Percentiles rank a stretch among this genome's conserved stretches.
These are phyloP conservation scores for Hortiboletus flavorubellus DNA, from an alignment of 768 basidiomycete species.

Conservation along the genomic window DNA sequence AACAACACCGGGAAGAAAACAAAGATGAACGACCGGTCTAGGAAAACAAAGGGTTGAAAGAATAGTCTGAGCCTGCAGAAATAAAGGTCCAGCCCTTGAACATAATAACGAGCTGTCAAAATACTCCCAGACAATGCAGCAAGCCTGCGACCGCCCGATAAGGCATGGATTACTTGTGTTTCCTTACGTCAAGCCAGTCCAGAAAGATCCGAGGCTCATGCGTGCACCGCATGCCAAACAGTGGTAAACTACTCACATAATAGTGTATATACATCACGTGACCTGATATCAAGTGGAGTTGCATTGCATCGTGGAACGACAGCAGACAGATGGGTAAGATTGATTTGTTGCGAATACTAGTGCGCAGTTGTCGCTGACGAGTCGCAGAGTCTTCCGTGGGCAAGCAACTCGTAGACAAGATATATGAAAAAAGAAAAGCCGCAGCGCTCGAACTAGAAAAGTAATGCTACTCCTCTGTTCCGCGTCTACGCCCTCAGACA, in stretches of 20 bases:
- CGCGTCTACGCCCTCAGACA: slow-evolving; percentile 9
- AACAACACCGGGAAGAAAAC: neutral
- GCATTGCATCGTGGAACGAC: neutral
- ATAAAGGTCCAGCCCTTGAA: no score
- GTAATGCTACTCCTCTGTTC: slow-evolving; percentile 37
- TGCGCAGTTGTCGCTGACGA: neutral
- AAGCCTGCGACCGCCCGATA: no score
- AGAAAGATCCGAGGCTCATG: no score
- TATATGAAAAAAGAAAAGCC: slow-evolving; percentile 95
- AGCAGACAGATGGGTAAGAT: slow-evolving; percentile 19
- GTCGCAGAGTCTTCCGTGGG: slow-evolving; percentile 64
- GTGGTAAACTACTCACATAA: neutral
- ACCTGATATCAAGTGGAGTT: neutral
- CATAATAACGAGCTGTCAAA: neutral
- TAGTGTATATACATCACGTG: neutral
- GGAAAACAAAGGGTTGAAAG: neutral
- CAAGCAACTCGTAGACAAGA: slow-evolving; percentile 85
- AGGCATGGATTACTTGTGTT: no score
- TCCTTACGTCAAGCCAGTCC: no score
- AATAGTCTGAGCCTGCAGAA: neutral
- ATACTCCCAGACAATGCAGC: no score
- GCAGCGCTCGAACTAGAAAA: slow-evolving; percentile 96
- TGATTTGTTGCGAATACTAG: neutral
- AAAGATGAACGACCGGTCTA: neutral
- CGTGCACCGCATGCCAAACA: neutral